phyloP scores from a whole-genome alignment of 208 protist genomes.

The Leishmania gerbilli region DNA sequence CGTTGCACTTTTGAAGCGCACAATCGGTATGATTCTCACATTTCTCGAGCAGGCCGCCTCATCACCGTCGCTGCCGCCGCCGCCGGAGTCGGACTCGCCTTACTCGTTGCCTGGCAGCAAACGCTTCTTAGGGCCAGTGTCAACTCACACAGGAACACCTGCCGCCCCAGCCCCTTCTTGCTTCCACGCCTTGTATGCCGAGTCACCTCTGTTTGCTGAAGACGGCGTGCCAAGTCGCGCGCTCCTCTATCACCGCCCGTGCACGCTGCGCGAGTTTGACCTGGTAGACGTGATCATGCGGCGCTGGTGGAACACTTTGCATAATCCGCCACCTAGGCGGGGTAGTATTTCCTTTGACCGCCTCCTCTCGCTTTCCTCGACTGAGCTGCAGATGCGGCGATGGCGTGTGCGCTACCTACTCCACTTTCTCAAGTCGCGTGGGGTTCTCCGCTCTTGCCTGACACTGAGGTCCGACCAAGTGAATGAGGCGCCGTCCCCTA shows the following conservation, averaged over 20 bases:
- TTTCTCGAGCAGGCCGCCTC: conserved; percentile 25
- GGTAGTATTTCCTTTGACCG: conserved; percentile 29
- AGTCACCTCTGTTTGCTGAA: conserved; percentile 25
- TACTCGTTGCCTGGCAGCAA: neutral
- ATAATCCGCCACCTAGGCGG: conserved; percentile 1
- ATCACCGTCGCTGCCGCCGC: neutral
- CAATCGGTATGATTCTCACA: conserved; percentile 37
- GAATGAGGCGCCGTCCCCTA: neutral
- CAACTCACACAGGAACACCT: neutral
- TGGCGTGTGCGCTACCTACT: conserved; percentile 47
- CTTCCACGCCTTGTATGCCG: conserved; percentile 7
- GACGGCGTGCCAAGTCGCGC: conserved; percentile 13
- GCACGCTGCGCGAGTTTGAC: conserved; percentile 24
- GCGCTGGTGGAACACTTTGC: conserved; percentile 56
- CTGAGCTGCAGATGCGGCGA: conserved; percentile 13
- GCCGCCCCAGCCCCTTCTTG: neutral
- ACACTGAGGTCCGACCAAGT: neutral
- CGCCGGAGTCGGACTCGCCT: neutral
- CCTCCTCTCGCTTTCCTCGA: conserved; percentile 26
- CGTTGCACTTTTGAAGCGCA: conserved; percentile 58
- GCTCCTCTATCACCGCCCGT: conserved; percentile 11
- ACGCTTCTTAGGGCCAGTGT: neutral
- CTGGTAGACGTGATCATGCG: conserved; percentile 36
- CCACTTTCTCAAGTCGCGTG: conserved; percentile 27
- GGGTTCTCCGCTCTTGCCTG: conserved; percentile 25